Base-by-base conservation (phyloP, 2,329 filamentous ascomycete species). In the Spiromastix sp. region DNA sequence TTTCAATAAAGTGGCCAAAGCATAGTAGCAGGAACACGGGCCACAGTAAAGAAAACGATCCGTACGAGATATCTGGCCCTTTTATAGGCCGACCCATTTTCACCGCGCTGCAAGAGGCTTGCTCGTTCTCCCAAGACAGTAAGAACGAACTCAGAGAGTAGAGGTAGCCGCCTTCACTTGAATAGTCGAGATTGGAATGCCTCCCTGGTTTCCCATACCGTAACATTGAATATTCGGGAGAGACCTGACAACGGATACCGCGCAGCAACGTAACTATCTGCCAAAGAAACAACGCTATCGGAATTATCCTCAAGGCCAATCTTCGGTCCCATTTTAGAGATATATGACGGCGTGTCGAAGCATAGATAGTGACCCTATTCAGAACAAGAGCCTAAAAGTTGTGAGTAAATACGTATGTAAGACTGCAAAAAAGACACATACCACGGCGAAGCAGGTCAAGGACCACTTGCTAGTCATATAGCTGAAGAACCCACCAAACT, bases 401-500 rank as follows among this genome's bases (percentile, higher is more conserved):
- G 21, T 24, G 7, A 24, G 21, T 7, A 24, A 24, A 7, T 7
- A 24, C 21, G 21, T 7, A 24, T n/a, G 21, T 7, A 7, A 24
- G 21, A 24, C n/a, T 24, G 21, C 21, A 24, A 24, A n/a, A 7
- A n/a, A 27, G 30, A 34, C 17, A 51, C 64, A 57, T 56, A 74
- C 71, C 69, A 89, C 83, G 24, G 79, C 75, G 48, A 96, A 79
- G 49, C 86, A 95, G 34, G 80, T 79, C 39, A 96, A 65, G 1
- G 89, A 87, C 91, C 91, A 96, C 58, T 82, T 82, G 59, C 85
- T 93, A 1, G 84, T 93, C 28, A 86, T 70, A 59, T 96, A 98
- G 48, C 78, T 82, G 59, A 96, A 87, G 39, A 96, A 77, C 42
- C 84, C 86, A 29, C 85, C 83, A 28, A 95, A 68, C 28, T 82